Base-by-base conservation (phyloP, 768 basidiomycete species). In the Calocybe indica region DNA sequence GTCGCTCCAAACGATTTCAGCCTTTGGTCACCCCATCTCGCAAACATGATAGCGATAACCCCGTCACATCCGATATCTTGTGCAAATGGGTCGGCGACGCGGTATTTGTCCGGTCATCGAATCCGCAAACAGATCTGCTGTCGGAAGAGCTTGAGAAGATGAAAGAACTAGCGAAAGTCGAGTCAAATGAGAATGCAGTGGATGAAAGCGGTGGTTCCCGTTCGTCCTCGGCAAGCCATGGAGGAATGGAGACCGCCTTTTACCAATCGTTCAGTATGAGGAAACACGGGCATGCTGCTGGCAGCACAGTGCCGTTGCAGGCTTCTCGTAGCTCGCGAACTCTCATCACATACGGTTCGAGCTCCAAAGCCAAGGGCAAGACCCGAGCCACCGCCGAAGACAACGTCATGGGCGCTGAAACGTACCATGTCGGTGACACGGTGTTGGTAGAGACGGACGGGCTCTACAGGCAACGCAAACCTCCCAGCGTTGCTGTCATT, bases 401-500 rank as follows among this genome's bases (percentile, higher is more conserved):
- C 22, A 13, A 45, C 40, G 40, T 36, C 32, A 22, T 4, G 4
- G 22, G 22, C 4, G 22, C 22, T 22, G 22, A 22, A 22, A 22
- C 22, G 22, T 22, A 22, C 22, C 22, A 54, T 1, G 62, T 86
- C 5, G 88, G 88, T 1, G 85, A 89, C 58, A 80, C 83, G 0
- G 78, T 90, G 2, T 71, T 82, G 33, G 70, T 90, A 13, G 67
- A 77, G 48, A 76, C 74, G 0, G 64, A 69, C 38, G 73, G 75
- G 2, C 56, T 72, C 4, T 68, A 63, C 13, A 68, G 60, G 41
- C 61, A 64, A 29, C 72, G 63, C 47, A 69, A 60, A 32, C 68
- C 69, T 8, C 78, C 80, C 0, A 88, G 85, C 52, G 66, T 88
- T 43, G 88, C 78, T 4, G 80, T 88, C 37, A 81, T 91, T 40